phyloP scores from a whole-genome alignment of 768 basidiomycete genomes.

The Phylloporus arenicola region DNA sequence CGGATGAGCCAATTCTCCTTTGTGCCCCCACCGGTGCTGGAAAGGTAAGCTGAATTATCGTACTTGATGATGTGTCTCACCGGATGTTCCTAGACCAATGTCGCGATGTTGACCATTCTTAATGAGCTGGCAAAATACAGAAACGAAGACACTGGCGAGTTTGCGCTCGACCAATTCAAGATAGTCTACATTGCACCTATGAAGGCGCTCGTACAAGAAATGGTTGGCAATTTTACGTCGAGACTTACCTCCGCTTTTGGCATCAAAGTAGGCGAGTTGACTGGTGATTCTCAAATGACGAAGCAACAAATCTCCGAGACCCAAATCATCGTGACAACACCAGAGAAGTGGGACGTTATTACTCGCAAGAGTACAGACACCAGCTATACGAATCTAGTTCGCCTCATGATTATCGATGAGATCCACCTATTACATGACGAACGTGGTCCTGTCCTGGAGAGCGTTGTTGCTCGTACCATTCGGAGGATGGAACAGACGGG shows the following conservation, averaged over 20 bases:
- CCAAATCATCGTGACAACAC: conserved; percentile 95
- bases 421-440: conserved; percentile 98
- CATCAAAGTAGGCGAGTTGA: too few species aligned
- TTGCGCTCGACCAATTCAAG: too few species aligned
- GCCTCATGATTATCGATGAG: conserved; percentile 96
- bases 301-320: too few species aligned
- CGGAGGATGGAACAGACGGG: conserved; percentile 90
- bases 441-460: conserved; percentile 94
- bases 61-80: conserved; percentile 5
- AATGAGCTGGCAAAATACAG: too few species aligned
- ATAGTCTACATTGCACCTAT: too few species aligned
- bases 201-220: too few species aligned
- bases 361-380: conserved; percentile 97
- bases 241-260: too few species aligned
- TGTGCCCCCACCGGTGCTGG: conserved; percentile 99
- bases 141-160: too few species aligned
- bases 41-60: conserved; percentile 61
- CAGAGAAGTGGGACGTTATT: conserved; percentile 99
- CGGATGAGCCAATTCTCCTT: conserved; percentile 89
- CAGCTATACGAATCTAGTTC: conserved; percentile 93
- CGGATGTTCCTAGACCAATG: conserved; percentile 42
- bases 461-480: conserved; percentile 84
- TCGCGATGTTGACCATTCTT: too few species aligned
- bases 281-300: too few species aligned
- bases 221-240: too few species aligned